Base-by-base conservation (phyloP, 352 stramenopile genomes). In the Pythium aristosporum region DNA sequence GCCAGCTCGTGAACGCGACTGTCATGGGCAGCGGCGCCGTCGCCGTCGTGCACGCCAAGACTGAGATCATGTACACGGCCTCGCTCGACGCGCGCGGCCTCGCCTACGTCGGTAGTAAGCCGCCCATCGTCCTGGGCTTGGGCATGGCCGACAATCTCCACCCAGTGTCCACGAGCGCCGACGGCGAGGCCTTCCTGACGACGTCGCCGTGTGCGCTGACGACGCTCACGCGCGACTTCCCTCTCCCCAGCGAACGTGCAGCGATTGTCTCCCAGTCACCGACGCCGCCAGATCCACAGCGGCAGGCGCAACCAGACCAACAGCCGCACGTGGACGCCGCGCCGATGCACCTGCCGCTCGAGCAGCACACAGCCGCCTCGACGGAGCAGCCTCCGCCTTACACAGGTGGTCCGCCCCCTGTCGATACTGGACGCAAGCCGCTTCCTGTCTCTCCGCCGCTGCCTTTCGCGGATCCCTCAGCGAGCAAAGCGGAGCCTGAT, bases 231-330 rank as follows among this genome's bases (percentile, higher is more conserved):
- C 12, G 34, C 5, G 11, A 62, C 4, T 67, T 67, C 25, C 43
- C 44, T 11, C 61, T 57, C 23, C 61, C 61, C 6, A 21, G n/a
- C 8, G 61, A 67, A 28, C 51, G 36, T n/a, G 61, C 61, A 2
- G 61, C 34, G 12, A 21, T 50, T 25, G n/a, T 67, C 13, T 20
- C 41, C 11, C 11, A 59, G 41, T 12, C 25, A 2, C 23, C n/a
- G 0, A 5, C 4, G 34, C 23, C 23, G 30, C 32, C 52, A 23
- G 49, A 18, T 9, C 15, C 8, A 39, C n/a, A 30, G 37, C 37
- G 12, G 46, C 46, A 52, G 21, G 16, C 46, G 28, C 43, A 21
- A 23, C 43, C 43, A 50, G 25, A 30, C 25, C 25, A 2, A 5
- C 25, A 30, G 1, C 34, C 34, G 34, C 3, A 8, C 3, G 11